Evolutionary conservation across 148 eudicot genomes (phyloP), one percentile per base, ranked within the genome.

Genomic region (Rheum nobile): DNA sequence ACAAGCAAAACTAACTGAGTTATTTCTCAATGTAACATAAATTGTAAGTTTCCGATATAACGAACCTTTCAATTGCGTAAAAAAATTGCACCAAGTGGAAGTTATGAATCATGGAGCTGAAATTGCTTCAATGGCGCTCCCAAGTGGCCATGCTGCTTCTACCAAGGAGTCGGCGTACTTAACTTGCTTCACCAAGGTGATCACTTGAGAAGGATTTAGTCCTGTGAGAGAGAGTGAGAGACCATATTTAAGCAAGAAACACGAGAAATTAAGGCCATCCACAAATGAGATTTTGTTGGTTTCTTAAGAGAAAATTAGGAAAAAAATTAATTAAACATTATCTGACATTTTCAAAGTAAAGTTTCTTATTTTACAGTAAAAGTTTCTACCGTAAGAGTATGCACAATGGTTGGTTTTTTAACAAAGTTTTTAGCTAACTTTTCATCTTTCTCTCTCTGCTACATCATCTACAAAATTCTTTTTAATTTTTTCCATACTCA

Each of bases 111-210:
- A 84, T 8, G 78, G 76, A 16, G 92, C 85, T 29, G 97, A 92
- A 54, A 86, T 84, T 26, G 77, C 92, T 71, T 92, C 97, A 59
- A 91, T 92, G 77, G 97, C 95, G 75, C 90, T 89, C 59, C 97
- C 95, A 31, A 92, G 79, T 13, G 95, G 95, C 97, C 95, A 92
- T 21, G 97, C 97, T 5, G 97, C 97, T 85, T 92, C 97, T 50
- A 92, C 97, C 19, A 70, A 75, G 8, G 84, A 83, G 79, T 84
- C 85, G 22, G 83, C 82, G 34, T 89, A 92, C 13, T 88, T 77
- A 0, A 92, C 88, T 75, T 86, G 76, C 83, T 89, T 92, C 80
- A 89, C 97, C 86, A 92, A 77, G 71, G 90, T 92, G 68, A 92
- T 88, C 83, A 76, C 65, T 79, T 88, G 92, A 77, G 84, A 80